Evolutionary conservation across 257 asterid genomes (phyloP), one percentile per base, ranked within the genome.

Genomic region (Thymus mandschuricus): DNA sequence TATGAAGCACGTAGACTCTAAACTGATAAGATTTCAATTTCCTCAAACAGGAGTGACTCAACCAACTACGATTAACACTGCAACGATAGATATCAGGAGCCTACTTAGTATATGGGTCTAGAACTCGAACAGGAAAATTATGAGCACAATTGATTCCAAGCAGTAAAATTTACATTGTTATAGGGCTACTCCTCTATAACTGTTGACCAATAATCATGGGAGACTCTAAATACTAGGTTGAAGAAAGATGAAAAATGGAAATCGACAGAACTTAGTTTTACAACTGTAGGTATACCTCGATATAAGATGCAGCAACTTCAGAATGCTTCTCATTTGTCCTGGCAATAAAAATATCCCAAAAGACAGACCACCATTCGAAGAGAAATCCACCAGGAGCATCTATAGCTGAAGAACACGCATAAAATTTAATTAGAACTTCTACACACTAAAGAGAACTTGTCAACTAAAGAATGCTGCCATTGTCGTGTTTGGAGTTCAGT

Each of bases 361-460:
- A 95, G 34, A 95, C 99, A 0, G 99, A 95, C 99, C 99, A 95
- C 98, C 99, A 95, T 70, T 95, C 99, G 30, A 95, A 95, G 43
- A 95, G 91, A 81, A 95, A 95, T 31, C 99, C 99, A 70, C 99
- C 99, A 34, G 99, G 99, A 61, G 99, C 99, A 86, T 95, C 99
- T 21, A 95, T 95, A 67, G 99, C 99, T 95, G 91, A 74, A 82
- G 70, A 67, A 78, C 5, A 3, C 6, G 2, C 1, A 48, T 65
- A 35, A 6, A 74, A 51, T 6, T 41, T 7, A 35, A 66, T 78
- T 28, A 79, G 48, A 65, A 60, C 6, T 58, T 33, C 13, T 43
- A 15, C 21, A 44, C 3, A 69, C 21, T 21, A 45, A 66, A 59
- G 6, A 41, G 10, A 69, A 58, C 38, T 44, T 48, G 0, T 27